A percentile compares a stretch with the other conserved stretches of the same genome.
These are phyloP conservation scores for Trapa incisa DNA, from an alignment of 345 rosid species.

Conservation along the genomic window DNA sequence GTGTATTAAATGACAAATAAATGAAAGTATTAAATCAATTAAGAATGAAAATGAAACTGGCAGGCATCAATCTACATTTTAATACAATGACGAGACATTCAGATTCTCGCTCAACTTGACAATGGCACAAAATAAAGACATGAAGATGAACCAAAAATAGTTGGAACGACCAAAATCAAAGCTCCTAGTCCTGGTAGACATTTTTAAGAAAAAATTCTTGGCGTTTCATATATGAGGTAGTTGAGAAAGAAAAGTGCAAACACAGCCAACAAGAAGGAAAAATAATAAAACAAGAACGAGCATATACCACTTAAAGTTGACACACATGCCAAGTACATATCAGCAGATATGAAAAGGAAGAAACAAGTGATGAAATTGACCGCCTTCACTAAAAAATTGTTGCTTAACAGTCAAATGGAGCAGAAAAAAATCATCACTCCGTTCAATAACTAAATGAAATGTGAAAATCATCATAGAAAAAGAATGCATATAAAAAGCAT, in stretches of 20 bases:
- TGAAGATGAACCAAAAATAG: neutral
- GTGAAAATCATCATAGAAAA: neutral
- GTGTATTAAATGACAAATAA: no score
- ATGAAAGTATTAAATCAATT: neutral
- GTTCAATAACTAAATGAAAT: neutral
- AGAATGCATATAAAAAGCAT: neutral
- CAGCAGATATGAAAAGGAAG: neutral
- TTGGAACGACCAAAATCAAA: neutral
- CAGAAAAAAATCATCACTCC: neutral
- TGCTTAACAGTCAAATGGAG: neutral
- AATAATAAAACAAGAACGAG: neutral
- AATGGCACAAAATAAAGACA: neutral
- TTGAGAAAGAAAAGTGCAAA: neutral
- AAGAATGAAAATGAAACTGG: neutral
- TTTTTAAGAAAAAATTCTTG: neutral
- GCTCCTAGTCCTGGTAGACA: neutral
- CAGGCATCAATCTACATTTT: neutral
- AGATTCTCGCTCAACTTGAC: neutral
- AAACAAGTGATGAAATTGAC: neutral
- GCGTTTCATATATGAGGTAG: neutral
- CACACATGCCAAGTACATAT: neutral
- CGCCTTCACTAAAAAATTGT: neutral
- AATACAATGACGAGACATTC: neutral
- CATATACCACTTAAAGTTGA: neutral
- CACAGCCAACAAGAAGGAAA: neutral